Base-by-base conservation (phyloP, 2,329 filamentous ascomycete species). In the Fusarium hainanense region DNA sequence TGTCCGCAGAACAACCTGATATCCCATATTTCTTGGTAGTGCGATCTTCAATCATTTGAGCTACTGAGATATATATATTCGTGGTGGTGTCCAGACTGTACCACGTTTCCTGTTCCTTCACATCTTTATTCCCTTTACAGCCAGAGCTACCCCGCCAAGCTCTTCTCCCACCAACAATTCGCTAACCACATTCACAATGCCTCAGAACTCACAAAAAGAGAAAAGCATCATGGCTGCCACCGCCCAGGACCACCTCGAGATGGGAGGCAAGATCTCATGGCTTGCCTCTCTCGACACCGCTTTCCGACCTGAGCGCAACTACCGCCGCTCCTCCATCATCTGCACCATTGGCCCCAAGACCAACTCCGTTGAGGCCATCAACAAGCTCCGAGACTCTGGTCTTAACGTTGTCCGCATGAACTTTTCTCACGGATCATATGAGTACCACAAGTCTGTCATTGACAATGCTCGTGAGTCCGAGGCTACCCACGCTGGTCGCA, bases 381-480 rank as follows among this genome's bases (percentile, higher is more conserved):
- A 98, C 85, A 88, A 90, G 81, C 92, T 99, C 77, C 93, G 95
- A 82, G 88, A 87, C 79, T 92, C 91, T 73, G 96, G 96, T 83
- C 91, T 98, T 78, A 98, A 98, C 84, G 94, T 99, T 75, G 96
- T 98, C 75, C 95, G 96, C 85, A 99, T 99, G 96, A 99, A 99
- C 92, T 98, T 98, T 82, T 97, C 81, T 92, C 94, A 83, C 71
- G 81, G 81, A 66, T 80, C 79, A 74, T 96, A 98, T 83, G 94
- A 94, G 85, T 99, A 98, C 86, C 94, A 97, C 85, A 93, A 98
- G 88, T 95, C 93, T 69, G 96, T 99, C 80, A 98, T 99, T 79
- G 93, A 99, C 87, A 91, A 99, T 85, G 89, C 95, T 75, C 93
- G 94, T 79, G 88, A 92, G 79, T 96, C 96, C 72, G 94, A 97